Conservation (phyloP, 768 basidiomycete species). For the Agaricus bisporus region DNA sequence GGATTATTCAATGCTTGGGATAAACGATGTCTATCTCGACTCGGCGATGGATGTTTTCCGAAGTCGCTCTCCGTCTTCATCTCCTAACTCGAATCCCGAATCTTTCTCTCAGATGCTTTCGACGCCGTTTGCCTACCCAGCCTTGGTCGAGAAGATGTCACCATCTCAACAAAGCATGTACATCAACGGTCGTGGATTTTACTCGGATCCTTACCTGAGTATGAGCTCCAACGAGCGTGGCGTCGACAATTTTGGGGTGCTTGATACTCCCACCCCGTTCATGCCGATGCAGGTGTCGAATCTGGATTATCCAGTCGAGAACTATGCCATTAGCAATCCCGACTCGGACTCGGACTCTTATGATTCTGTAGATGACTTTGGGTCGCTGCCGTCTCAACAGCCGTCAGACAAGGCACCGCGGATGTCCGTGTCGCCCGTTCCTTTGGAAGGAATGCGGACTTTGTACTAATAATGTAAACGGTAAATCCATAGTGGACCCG, state of each 20-base stretch:
- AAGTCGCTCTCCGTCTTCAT: slow-evolving; percentile 25
- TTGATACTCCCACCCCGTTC: background rate
- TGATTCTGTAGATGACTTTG: slow-evolving; percentile 6
- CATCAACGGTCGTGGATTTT: slow-evolving; percentile 17
- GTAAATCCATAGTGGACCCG: background rate
- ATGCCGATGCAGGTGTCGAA: background rate
- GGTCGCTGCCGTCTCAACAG: background rate
- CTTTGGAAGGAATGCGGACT: slow-evolving; percentile 2
- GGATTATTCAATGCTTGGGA: slow-evolving; percentile 9
- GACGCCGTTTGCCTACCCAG: slow-evolving; percentile 5
- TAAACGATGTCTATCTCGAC: background rate
- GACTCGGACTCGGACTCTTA: slow-evolving; percentile 11
- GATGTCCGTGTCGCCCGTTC: background rate
- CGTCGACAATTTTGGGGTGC: background rate
- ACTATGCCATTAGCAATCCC: slow-evolving; percentile 17
- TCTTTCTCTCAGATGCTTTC: slow-evolving; percentile 12
- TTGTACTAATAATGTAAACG: background rate
- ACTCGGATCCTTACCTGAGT: background rate
- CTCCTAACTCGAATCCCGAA: slow-evolving; percentile 27
- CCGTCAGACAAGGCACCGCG: too few species aligned
- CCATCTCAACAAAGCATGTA: slow-evolving; percentile 21
- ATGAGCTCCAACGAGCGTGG: background rate
- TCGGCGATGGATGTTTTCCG: slow-evolving; percentile 13
- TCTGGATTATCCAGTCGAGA: slow-evolving; percentile 10
- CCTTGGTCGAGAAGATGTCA: slow-evolving; percentile 12